Conservation (phyloP, 2,329 filamentous ascomycete genomes). For the Hirsutella rhossiliensis region DNA sequence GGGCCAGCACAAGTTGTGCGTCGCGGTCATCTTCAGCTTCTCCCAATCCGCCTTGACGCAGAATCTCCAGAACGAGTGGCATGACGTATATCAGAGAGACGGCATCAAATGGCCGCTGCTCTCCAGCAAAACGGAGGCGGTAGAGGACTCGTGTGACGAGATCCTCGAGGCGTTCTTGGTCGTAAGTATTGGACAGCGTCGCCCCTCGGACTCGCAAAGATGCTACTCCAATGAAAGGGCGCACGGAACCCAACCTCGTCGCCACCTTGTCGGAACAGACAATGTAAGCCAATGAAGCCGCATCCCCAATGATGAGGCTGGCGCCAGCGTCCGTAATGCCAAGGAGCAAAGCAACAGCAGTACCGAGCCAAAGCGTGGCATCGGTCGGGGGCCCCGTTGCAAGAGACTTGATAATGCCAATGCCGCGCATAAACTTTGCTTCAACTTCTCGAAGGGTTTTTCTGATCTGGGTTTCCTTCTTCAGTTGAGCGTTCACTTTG, state of each 20-base stretch:
- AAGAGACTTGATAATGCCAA: conserved; percentile 74
- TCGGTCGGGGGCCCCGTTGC: conserved; percentile 83
- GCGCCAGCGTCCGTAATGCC: conserved; percentile 69
- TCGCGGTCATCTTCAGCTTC: conserved; percentile 66
- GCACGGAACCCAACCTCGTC: conserved; percentile 59
- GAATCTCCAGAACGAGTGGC: conserved; percentile 66
- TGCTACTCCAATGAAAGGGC: conserved; percentile 77
- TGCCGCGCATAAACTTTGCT: conserved; percentile 63
- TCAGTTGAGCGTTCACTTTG: conserved; percentile 83
- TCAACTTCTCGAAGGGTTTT: conserved; percentile 57
- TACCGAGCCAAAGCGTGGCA: conserved; percentile 75
- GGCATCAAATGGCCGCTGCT: conserved; percentile 86
- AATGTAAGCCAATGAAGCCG: conserved; percentile 67
- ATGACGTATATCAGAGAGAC: conserved; percentile 81
- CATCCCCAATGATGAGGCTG: conserved; percentile 68
- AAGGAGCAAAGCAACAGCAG: conserved; percentile 63
- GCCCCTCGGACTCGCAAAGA: conserved; percentile 70
- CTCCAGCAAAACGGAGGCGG: conserved; percentile 76
- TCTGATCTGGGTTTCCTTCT: conserved; percentile 74
- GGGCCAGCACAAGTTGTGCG: conserved; percentile 76
- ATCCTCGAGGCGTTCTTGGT: conserved; percentile 70
- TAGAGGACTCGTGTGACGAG: conserved; percentile 84
- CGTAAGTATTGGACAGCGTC: conserved; percentile 58
- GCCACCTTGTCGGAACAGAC: conserved; percentile 66
- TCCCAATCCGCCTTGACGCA: conserved; percentile 69